Conservation (phyloP, 139 green algal genomes). For the Chlamydomonas sp. region DNA sequence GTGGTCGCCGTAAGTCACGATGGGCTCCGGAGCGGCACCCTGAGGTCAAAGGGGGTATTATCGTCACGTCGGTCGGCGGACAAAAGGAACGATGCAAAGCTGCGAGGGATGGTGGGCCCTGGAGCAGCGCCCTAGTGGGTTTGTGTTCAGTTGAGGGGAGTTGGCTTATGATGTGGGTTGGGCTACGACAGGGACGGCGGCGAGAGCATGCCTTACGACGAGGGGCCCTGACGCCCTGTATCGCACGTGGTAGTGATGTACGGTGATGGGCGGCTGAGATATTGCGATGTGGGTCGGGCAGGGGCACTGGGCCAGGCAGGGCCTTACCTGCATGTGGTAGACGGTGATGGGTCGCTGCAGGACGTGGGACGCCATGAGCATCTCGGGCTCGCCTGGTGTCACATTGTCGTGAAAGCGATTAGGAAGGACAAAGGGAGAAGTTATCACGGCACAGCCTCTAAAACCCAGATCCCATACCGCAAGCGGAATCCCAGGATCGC, state of each 20-base stretch:
- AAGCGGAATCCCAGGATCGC: too few species aligned
- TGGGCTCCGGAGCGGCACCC: constrained; percentile 16
- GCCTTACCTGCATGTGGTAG: constrained; percentile 18
- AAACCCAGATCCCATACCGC: too few species aligned
- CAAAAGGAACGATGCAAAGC: background rate
- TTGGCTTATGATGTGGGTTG: background rate
- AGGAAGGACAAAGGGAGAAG: background rate
- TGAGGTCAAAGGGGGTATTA: background rate
- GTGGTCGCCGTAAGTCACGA: constrained; percentile 55
- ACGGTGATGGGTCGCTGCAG: constrained; percentile 54
- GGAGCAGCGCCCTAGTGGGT: too few species aligned
- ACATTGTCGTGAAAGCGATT: background rate
- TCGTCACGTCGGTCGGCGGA: background rate
- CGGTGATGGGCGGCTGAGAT: too few species aligned
- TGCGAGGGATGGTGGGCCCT: too few species aligned
- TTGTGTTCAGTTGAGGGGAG: background rate
- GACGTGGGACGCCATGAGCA: constrained; percentile 54
- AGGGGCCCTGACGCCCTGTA: too few species aligned
- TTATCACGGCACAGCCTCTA: too few species aligned
- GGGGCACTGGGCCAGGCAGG: background rate
- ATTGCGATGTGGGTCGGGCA: background rate
- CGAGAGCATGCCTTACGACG: too few species aligned
- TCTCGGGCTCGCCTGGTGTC: constrained; percentile 53
- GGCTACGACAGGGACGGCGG: too few species aligned
- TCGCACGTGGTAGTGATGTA: too few species aligned